A percentile compares a stretch with the other conserved stretches of the same genome.
Evolutionary conservation across 2,329 filamentous ascomycete genomes (phyloP).

Genomic region (Phialophora tarda): DNA sequence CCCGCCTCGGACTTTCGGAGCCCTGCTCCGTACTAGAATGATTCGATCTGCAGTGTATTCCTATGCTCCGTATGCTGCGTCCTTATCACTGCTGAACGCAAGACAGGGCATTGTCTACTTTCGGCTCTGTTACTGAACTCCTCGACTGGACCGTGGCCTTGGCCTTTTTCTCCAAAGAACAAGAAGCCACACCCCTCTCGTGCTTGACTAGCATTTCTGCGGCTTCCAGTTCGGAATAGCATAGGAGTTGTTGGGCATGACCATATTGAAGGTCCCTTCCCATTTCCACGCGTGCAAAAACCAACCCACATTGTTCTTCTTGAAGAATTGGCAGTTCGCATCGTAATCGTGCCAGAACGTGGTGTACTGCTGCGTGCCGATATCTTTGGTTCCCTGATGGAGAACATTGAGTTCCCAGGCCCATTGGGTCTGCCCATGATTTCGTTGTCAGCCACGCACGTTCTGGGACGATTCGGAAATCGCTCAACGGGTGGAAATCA

Average conservation of each 20-base stretch:
- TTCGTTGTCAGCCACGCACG: background rate
- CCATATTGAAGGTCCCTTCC: constrained; percentile 24
- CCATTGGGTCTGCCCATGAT: constrained; percentile 15
- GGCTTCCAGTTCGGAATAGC: constrained; percentile 22
- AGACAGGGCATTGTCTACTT: background rate
- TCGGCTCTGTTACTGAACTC: background rate
- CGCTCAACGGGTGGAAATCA: no score
- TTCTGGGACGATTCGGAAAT: background rate
- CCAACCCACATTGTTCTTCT: constrained; percentile 24
- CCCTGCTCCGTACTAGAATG: background rate
- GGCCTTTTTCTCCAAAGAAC: background rate
- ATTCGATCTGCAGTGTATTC: background rate
- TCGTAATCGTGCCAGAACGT: constrained; percentile 20
- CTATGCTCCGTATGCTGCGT: background rate
- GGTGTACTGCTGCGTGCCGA: constrained; percentile 17
- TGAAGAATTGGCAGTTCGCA: constrained; percentile 22
- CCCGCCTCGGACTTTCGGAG: background rate
- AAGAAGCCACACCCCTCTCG: background rate
- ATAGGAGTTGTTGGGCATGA: constrained; percentile 21
- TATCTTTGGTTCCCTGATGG: constrained; percentile 24
- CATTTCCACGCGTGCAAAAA: constrained; percentile 24
- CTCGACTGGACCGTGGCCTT: background rate
- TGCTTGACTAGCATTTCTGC: constrained; percentile 15
- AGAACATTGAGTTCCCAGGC: constrained; percentile 23
- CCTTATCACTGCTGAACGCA: background rate